Base-by-base conservation (phyloP, 441 rosid species). In the Pelargonium fulgidum region DNA sequence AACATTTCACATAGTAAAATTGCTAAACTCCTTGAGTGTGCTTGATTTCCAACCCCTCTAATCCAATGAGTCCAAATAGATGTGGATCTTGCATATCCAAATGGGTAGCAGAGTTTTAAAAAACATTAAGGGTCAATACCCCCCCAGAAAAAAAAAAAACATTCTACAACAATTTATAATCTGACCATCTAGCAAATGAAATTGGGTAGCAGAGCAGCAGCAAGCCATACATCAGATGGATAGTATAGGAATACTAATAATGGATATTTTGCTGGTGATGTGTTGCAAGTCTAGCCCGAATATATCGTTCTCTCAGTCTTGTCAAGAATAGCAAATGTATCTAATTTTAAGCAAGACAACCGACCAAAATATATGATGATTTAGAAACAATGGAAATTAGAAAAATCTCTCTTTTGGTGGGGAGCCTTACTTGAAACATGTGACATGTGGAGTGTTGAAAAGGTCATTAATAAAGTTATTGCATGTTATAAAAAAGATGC, bases 361-460 rank as follows among this genome's bases (percentile, higher is more conserved):
- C 59, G 20, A 52, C 59, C 59, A 52, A 52, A 52, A 52, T 17
- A 52, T 52, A 52, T 7, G 13, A 45, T 13, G n/a, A 9, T 2
- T 14, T 5, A 14, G 59, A 5, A 7, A 3, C 20, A 52, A 5
- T 6, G 6, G 14, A 52, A 52, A 33, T 33, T 33, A 33, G 39
- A 33, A 33, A 33, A 33, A 33, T 33, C 39, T 33, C 39, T 33
- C 5, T 33, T 33, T 5, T 3, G 7, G 33, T 26, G 33, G 33
- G 33, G 33, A 17, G 58, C 16, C 14, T 11, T 50, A 50, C 14
- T 50, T 20, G 41, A 54, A 20, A 24, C 16, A 44, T 24, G 10
- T 26, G 33, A 45, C 70, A 70, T 61, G 14, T 50, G 47, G 41
- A 13, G 47, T 72, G 75, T 61, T 33, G 12, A 19, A 17, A 72